These are phyloP conservation scores for Penstemon newberryi DNA, from an alignment of 257 asterid species.

Conservation along the genomic window DNA sequence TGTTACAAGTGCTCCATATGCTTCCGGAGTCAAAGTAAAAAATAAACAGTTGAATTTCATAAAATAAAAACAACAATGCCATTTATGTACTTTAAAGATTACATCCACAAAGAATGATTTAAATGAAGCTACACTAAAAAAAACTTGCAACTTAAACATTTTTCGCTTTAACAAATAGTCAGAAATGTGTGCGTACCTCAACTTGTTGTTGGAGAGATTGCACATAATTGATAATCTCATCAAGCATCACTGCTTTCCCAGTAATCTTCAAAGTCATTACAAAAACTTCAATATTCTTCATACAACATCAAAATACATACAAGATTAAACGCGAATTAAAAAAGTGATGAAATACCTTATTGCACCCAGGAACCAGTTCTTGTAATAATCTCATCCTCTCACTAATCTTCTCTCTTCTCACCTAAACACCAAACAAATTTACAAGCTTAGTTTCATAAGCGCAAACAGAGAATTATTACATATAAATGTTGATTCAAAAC, in stretches of 20 bases:
- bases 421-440: conserved; percentile 42
- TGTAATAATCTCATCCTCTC: conserved; percentile 95
- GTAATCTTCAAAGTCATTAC: conserved; percentile 52
- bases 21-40: no score
- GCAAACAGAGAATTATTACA: neutral
- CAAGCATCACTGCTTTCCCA: conserved; percentile 98
- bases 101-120: no score
- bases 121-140: no score
- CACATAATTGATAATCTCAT: conserved; percentile 95
- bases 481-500: conserved; percentile 1
- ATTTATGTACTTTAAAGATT: no score
- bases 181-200: conserved; percentile 54
- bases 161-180: neutral
- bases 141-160: neutral
- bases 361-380: conserved; percentile 96
- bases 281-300: neutral
- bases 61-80: no score
- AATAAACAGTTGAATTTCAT: no score
- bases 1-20: no score
- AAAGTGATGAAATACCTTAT: conserved; percentile 50
- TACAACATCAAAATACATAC: no score
- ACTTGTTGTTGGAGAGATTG: conserved; percentile 95
- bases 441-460: conserved; percentile 17
- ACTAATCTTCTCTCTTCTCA: conserved; percentile 88
- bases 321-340: no score